phyloP scores from a whole-genome alignment of 257 asterid genomes.

The Solanum chmielewskii region DNA sequence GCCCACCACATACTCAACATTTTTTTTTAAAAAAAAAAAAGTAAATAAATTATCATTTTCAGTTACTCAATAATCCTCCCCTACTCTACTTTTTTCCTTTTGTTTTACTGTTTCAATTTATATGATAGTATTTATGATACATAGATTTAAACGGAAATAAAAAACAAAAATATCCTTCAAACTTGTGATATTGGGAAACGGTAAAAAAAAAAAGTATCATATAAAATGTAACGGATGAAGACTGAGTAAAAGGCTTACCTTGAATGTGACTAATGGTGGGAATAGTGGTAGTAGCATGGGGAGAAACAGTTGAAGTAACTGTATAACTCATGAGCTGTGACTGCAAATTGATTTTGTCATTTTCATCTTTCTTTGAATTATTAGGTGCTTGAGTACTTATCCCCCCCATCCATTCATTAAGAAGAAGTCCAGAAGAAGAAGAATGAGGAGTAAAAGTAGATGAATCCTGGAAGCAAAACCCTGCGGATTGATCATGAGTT shows the following conservation, averaged over 20 bases:
- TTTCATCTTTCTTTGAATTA: slow-evolving; percentile 18
- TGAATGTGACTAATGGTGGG: slow-evolving; percentile 6
- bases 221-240: not conserved
- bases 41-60: not conserved
- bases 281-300: slow-evolving; percentile 2
- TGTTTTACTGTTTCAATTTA: not conserved
- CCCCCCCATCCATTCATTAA: slow-evolving; percentile 44
- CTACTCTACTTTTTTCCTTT: not conserved
- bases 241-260: not conserved
- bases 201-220: not conserved
- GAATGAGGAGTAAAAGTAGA: slow-evolving; percentile 7
- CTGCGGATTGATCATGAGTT: slow-evolving; percentile 11
- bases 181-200: not conserved
- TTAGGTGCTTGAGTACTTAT: slow-evolving; percentile 21
- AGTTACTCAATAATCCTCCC: not conserved
- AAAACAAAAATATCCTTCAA: not conserved
- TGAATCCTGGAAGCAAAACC: slow-evolving; percentile 38
- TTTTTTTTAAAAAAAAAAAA: no score
- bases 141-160: not conserved
- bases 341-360: slow-evolving; percentile 38
- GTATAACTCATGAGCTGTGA: slow-evolving; percentile 12
- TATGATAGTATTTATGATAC: not conserved
- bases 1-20: not conserved
- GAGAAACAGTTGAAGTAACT: not conserved
- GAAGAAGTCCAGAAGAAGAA: slow-evolving; percentile 13